phyloP scores from a whole-genome alignment of 257 asterid genomes.

The Nicotiana noctiflora region DNA sequence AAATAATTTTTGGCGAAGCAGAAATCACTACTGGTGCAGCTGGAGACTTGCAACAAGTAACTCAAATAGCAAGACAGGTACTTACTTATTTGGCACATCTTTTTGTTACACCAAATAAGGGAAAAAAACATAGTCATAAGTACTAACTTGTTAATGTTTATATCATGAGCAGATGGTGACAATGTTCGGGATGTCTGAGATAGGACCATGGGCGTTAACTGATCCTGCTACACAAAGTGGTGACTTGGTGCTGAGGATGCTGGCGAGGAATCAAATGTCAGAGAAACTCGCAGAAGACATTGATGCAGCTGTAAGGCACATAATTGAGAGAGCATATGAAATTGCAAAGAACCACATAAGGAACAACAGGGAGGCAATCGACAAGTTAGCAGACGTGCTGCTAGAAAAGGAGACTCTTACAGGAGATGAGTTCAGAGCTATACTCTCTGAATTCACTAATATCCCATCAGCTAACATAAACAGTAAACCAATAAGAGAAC shows the following conservation, averaged over 20 bases:
- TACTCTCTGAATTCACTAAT: constrained; percentile 37
- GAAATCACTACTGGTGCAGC: constrained; percentile 76
- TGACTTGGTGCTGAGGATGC: constrained; percentile 66
- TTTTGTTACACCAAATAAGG: neutral
- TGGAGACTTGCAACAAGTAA: constrained; percentile 54
- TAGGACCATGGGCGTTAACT: constrained; percentile 55
- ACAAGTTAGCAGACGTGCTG: constrained; percentile 51
- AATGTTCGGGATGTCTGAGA: constrained; percentile 67
- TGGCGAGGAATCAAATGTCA: constrained; percentile 64
- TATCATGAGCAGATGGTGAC: constrained; percentile 44
- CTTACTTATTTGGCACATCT: neutral
- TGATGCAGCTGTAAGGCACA: constrained; percentile 35
- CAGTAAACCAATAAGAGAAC: constrained; percentile 28
- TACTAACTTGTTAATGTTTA: neutral
- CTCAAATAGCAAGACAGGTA: constrained; percentile 60
- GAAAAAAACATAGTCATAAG: neutral
- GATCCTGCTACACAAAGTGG: constrained; percentile 54
- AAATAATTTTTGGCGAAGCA: constrained; percentile 53
- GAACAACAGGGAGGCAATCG: constrained; percentile 59
- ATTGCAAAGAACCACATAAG: constrained; percentile 41
- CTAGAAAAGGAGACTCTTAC: constrained; percentile 60
- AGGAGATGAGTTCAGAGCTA: constrained; percentile 63
- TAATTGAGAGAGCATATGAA: constrained; percentile 42
- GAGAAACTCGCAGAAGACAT: constrained; percentile 73
- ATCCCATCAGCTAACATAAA: constrained; percentile 33